A percentile compares a stretch with the other conserved stretches of the same genome.
Conservation (phyloP, 441 rosid genomes). For the Metrosideros polymorpha region DNA sequence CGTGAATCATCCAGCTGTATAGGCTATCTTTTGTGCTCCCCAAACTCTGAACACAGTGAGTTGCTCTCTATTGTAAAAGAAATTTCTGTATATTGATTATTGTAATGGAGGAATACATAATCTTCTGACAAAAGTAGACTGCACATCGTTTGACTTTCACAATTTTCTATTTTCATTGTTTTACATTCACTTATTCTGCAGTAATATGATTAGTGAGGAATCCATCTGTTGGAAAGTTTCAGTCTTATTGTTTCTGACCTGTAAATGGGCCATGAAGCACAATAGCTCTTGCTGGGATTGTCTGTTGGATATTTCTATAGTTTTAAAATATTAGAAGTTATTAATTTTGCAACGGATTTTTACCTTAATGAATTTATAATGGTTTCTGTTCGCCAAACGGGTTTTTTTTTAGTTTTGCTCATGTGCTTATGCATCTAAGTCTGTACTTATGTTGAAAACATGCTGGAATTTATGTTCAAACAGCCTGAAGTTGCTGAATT, state of each 20-base stretch:
- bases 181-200: neutral
- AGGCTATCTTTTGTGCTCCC: slow-evolving; percentile 87
- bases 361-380: no score
- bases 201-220: neutral
- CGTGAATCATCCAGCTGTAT: slow-evolving; percentile 72
- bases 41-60: slow-evolving; percentile 75
- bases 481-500: no score
- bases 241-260: neutral
- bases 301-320: no score
- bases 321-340: no score
- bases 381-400: no score
- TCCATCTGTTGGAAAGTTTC: neutral
- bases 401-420: no score
- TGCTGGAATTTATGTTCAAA: no score
- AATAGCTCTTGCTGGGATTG: neutral
- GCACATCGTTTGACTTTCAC: neutral
- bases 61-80: neutral
- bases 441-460: no score
- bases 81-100: neutral
- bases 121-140: neutral
- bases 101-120: neutral
- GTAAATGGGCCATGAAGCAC: neutral
- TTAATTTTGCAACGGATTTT: no score
- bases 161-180: neutral
- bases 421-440: no score